Evolutionary conservation across 2,329 filamentous ascomycete species (phyloP).

Genomic region (Aspergillus neotritici): DNA sequence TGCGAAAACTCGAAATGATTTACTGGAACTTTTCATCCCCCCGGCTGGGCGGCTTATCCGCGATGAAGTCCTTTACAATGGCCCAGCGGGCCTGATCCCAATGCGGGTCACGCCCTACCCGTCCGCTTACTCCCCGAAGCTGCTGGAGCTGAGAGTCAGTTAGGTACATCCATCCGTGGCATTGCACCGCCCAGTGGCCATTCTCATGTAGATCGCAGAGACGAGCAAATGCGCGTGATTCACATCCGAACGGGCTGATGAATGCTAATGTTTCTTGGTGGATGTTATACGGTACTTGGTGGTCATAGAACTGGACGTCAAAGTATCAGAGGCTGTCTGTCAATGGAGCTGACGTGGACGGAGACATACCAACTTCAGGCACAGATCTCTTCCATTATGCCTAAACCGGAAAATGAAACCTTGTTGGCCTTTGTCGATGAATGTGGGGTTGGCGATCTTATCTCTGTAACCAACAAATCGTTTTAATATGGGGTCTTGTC

Average conservation of each 20-base stretch:
- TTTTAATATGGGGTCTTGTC: neutral
- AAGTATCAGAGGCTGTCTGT: too few relatives aligned
- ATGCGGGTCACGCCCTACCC: neutral
- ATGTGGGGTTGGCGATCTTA: neutral
- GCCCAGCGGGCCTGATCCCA: neutral
- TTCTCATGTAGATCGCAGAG: constrained; percentile 1
- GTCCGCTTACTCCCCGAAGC: neutral
- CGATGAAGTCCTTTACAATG: constrained; percentile 2
- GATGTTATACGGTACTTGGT: neutral
- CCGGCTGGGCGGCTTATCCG: neutral
- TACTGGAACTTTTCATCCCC: too few relatives aligned
- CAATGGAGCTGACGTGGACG: too few relatives aligned
- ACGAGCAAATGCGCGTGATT: constrained; percentile 1
- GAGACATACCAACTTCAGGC: neutral
- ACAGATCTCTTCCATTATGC: neutral
- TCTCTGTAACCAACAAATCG: neutral
- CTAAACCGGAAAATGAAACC: neutral
- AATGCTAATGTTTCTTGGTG: neutral
- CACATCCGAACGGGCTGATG: neutral
- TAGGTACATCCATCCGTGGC: constrained; percentile 1
- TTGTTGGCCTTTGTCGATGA: neutral
- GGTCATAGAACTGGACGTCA: neutral
- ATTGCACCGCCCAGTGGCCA: neutral
- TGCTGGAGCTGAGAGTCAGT: neutral
- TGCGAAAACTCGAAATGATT: neutral